Base-by-base conservation (phyloP, 306 rosid species). In the Arachis stenosperma region DNA sequence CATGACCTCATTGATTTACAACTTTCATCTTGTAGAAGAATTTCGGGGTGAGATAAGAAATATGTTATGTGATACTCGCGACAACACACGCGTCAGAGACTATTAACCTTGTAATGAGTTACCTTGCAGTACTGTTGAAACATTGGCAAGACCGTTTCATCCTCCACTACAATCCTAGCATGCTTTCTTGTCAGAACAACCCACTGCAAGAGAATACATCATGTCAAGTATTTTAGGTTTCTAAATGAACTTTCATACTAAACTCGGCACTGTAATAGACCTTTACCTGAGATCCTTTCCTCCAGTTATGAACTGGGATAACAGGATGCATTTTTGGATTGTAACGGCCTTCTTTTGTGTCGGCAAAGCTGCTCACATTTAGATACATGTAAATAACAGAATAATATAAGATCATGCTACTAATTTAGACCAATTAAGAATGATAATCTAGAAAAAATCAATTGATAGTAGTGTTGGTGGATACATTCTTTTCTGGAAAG, bases 241-340 rank as follows among this genome's bases (percentile, higher is more conserved):
- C 30, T 12, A 55, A 70, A 68, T 62, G 61, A 73, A 76, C 39
- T 56, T 55, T 52, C 61, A 69, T 11, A 59, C 55, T 65, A 74
- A 80, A 30, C 14, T 48, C 12, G 29, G 65, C 47, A 65, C 41
- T 67, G 47, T 12, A 30, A 15, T 53, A 17, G 74, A 51, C 36
- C 64, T 62, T 68, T 82, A 95, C 99, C 96, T 95, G 99, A 70
- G 99, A 95, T 67, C 99, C 99, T 86, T 95, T 95, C 78, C 99
- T 88, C 99, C 99, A 95, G 75, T 87, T 91, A 48, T 79, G 41
- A 75, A 91, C 95, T 62, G 98, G 97, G 86, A 95, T 90, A 72
- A 88, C 77, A 70, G 96, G 89, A 87, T 81, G 65, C 98, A 95
- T 95, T 83, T 76, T 91, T 30, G 99, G 99, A 82, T 95, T 95